Percentiles rank a stretch among this genome's conserved stretches.
Conservation (phyloP, 495 filamentous ascomycete genomes). For the Amphirosellinia nigrospora region DNA sequence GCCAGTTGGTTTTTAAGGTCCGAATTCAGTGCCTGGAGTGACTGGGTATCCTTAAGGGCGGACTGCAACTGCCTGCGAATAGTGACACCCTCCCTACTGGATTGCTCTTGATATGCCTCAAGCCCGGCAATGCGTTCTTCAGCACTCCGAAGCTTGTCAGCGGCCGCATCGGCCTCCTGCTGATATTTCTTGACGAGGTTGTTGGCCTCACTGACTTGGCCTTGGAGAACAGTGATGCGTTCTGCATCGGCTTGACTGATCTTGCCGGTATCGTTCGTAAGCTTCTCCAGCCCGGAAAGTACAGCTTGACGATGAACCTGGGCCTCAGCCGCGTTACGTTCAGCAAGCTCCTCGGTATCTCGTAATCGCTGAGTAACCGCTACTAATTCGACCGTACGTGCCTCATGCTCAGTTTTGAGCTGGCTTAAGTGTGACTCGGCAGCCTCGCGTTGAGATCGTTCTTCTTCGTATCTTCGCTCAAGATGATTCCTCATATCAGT, state of each 20-base stretch:
- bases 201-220: slow-evolving; percentile 79
- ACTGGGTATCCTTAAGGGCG: slow-evolving; percentile 78
- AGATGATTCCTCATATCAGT: slow-evolving; percentile 74
- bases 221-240: slow-evolving; percentile 76
- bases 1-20: slow-evolving; percentile 81
- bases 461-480: slow-evolving; percentile 84
- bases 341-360: slow-evolving; percentile 90
- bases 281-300: slow-evolving; percentile 78
- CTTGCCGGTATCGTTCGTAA: slow-evolving; percentile 58
- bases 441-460: slow-evolving; percentile 73
- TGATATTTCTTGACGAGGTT: slow-evolving; percentile 84
- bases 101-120: slow-evolving; percentile 96
- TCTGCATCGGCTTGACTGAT: slow-evolving; percentile 68
- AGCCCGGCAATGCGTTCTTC: slow-evolving; percentile 96
- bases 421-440: slow-evolving; percentile 81
- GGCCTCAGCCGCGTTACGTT: slow-evolving; percentile 85
- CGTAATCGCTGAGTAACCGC: slow-evolving; percentile 72
- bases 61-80: slow-evolving; percentile 88
- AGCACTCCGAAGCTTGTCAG: slow-evolving; percentile 86
- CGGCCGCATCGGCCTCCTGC: slow-evolving; percentile 83
- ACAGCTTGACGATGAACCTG: slow-evolving; percentile 84
- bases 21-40: slow-evolving; percentile 73
- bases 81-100: slow-evolving; percentile 86
- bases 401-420: slow-evolving; percentile 84
- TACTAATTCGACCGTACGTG: slow-evolving; percentile 80